Evolutionary conservation across 2,329 filamentous ascomycete species (phyloP).

Genomic region (Pseudogymnoascus destructans): DNA sequence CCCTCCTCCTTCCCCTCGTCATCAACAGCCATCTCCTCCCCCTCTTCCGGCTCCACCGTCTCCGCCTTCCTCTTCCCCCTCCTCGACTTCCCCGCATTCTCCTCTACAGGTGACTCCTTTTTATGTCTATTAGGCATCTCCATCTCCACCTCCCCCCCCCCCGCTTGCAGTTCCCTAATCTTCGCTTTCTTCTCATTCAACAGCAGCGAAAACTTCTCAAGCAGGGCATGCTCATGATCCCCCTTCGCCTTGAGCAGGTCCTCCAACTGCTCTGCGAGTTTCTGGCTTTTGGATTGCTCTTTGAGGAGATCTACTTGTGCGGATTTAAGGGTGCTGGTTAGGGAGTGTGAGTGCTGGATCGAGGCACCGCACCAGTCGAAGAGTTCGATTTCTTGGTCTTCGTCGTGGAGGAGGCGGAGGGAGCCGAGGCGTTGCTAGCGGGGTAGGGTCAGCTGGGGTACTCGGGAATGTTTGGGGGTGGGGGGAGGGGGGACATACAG

Average conservation of each 20-base stretch:
- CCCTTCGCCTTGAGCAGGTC: constrained; percentile 54
- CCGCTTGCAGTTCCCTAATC: constrained; percentile 58
- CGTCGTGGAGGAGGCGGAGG: constrained; percentile 42
- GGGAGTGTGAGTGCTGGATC: constrained; percentile 27
- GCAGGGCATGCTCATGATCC: constrained; percentile 50
- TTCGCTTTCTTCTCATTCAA: constrained; percentile 72
- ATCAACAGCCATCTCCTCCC: constrained; percentile 40
- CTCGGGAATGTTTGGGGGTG: constrained; percentile 11
- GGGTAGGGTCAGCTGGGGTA: constrained; percentile 17
- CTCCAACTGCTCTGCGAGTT: constrained; percentile 49
- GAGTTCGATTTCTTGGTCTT: constrained; percentile 45
- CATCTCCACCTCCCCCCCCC: constrained; percentile 27
- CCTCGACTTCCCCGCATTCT: constrained; percentile 28
- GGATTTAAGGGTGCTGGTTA: constrained; percentile 13
- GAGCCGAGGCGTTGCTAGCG: constrained; percentile 56
- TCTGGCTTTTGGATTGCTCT: constrained; percentile 42
- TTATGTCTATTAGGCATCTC: constrained; percentile 27
- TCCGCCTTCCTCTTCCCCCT: constrained; percentile 38
- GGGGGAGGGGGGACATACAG: constrained; percentile 33
- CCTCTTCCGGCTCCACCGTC: constrained; percentile 22
- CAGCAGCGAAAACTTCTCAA: constrained; percentile 57
- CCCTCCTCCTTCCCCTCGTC: constrained; percentile 12
- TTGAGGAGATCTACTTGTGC: constrained; percentile 31
- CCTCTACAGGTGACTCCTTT: background rate
- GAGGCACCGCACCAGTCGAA: constrained; percentile 59